Conservation (phyloP, 1,284 basidiomycete species). For the Ustilago crameri region DNA sequence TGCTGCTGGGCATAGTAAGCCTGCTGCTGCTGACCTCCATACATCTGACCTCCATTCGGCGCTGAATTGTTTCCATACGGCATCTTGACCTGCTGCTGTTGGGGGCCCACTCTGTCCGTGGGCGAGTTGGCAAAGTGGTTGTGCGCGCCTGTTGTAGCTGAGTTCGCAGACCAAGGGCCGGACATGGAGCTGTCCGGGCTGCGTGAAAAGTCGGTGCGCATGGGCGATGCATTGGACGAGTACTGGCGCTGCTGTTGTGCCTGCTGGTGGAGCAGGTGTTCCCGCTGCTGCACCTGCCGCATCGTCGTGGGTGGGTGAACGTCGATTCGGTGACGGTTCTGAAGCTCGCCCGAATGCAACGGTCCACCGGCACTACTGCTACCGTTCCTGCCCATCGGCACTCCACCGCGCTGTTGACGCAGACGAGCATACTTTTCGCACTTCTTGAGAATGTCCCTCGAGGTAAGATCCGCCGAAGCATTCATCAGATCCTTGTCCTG, state of each 20-base stretch:
- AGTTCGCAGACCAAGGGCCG: conserved; percentile 39
- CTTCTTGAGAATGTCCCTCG: conserved; percentile 61
- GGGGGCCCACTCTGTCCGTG: conserved; percentile 10
- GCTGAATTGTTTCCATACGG: conserved; percentile 9
- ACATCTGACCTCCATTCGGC: background rate
- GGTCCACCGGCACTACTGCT: conserved; percentile 23
- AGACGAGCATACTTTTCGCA: conserved; percentile 61
- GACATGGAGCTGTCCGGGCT: conserved; percentile 19
- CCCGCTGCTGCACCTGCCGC: conserved; percentile 48
- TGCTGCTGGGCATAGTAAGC: conserved; percentile 3
- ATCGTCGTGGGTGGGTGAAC: conserved; percentile 56
- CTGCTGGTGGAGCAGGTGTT: conserved; percentile 27
- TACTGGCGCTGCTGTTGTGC: conserved; percentile 28
- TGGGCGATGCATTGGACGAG: conserved; percentile 1
- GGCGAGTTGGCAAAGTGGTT: conserved; percentile 19
- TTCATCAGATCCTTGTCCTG: conserved; percentile 63
- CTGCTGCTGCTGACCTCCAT: conserved; percentile 6
- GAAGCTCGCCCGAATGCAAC: conserved; percentile 37
- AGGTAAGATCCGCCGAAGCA: conserved; percentile 57
- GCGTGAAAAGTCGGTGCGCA: conserved; percentile 34
- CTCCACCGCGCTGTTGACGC: conserved; percentile 37
- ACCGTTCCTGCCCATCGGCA: conserved; percentile 31
- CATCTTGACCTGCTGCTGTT: conserved; percentile 13
- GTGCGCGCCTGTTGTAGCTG: conserved; percentile 22
- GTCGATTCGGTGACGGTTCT: conserved; percentile 51